Evolutionary conservation across 1,139 yeast genomes (phyloP).

Genomic region (Sporopachydermia cereana): DNA sequence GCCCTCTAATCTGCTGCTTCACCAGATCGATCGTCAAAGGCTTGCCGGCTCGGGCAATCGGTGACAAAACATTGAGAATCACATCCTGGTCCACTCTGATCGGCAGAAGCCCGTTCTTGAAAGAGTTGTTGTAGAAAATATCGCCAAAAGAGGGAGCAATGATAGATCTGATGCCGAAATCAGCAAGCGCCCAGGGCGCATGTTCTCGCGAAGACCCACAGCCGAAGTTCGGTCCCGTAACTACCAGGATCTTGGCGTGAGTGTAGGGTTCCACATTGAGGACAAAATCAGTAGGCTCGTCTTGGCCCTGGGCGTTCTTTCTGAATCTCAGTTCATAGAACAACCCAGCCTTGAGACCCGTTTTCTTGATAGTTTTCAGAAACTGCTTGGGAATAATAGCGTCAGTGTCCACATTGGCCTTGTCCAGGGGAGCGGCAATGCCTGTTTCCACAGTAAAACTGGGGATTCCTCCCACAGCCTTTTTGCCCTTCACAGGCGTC

Average conservation of each 20-base stretch:
- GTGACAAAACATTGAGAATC: constrained; percentile 59
- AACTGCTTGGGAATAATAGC: constrained; percentile 98
- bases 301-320: constrained; percentile 58
- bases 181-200: constrained; percentile 98
- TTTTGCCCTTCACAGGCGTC: constrained; percentile 25
- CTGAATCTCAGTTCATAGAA: constrained; percentile 81
- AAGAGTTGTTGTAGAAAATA: constrained; percentile 92
- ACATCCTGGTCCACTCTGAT: constrained; percentile 72
- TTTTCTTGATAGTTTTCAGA: constrained; percentile 91
- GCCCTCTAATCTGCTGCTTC: constrained; percentile 66
- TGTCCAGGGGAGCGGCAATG: constrained; percentile 85
- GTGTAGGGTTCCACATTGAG: constrained; percentile 78
- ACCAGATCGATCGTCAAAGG: constrained; percentile 73
- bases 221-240: constrained; percentile 94
- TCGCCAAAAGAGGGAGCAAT: constrained; percentile 98
- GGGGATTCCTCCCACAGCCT: constrained; percentile 47
- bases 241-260: constrained; percentile 70
- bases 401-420: constrained; percentile 94
- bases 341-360: constrained; percentile 80
- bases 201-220: constrained; percentile 99
- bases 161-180: constrained; percentile 89
- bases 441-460: constrained; percentile 69
- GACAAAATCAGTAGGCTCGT: constrained; percentile 76
- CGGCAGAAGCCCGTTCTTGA: constrained; percentile 89
- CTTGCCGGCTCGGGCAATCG: constrained; percentile 66